Percentiles rank a stretch among this genome's conserved stretches.
Evolutionary conservation across 106 monocot species (phyloP).

Genomic region (Iris macrosiphon): DNA sequence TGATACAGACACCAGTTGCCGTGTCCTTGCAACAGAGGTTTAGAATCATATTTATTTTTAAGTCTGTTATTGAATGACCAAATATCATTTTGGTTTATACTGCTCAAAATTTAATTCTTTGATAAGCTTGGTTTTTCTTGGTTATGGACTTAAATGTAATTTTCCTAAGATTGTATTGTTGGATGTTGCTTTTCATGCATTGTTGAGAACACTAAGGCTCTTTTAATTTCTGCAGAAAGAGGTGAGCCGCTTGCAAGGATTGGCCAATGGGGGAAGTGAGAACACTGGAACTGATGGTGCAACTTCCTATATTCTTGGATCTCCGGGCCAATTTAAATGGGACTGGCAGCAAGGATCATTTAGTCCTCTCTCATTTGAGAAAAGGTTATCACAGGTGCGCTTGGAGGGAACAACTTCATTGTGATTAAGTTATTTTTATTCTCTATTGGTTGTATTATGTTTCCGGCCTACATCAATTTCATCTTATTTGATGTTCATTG

Average conservation of each 20-base stretch:
- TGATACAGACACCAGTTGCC: too few species aligned
- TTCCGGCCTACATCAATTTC: background rate
- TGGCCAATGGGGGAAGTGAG: conserved; percentile 29
- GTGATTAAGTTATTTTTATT: background rate
- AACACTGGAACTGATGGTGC: conserved; percentile 23
- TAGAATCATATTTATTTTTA: too few species aligned
- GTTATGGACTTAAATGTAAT: too few species aligned
- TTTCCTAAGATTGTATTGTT: too few species aligned
- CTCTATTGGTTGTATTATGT: background rate
- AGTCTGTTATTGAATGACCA: too few species aligned
- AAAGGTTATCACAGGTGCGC: conserved; percentile 68
- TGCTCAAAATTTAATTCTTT: too few species aligned
- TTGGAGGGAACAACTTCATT: too few species aligned
- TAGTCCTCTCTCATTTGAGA: conserved; percentile 79
- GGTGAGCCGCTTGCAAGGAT: conserved; percentile 49
- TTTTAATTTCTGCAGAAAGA: conserved; percentile 54
- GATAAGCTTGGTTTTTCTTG: too few species aligned
- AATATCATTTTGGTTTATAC: too few species aligned
- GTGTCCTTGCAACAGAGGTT: too few species aligned
- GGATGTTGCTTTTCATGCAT: too few species aligned
- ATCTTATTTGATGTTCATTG: background rate
- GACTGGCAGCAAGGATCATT: conserved; percentile 49
- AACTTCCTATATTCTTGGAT: conserved; percentile 23
- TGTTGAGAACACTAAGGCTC: background rate
- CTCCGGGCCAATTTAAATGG: conserved; percentile 64